Base-by-base conservation (phyloP, 257 asterid genomes). In the Nyctanthes arbortristis region DNA sequence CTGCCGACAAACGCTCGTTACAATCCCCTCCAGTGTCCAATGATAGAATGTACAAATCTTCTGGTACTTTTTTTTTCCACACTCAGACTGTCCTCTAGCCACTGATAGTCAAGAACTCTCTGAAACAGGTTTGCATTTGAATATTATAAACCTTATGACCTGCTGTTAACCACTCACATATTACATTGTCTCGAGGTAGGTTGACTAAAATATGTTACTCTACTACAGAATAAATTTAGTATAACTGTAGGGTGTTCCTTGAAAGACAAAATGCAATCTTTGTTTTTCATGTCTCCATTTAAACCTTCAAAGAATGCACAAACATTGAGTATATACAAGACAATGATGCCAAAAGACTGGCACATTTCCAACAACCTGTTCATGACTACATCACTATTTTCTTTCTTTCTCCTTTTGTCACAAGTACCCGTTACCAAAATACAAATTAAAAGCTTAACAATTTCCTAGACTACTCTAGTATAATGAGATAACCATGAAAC, bases 1-100 rank as follows among this genome's bases (percentile, higher is more conserved):
- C 74, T 43, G 64, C 79, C 5, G 63, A 67, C 68, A 5, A 33
- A 49, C 75, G 64, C 43, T 69, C 58, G 18, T 31, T 65, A 27
- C 22, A 5, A 62, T 77, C 71, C 61, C 72, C 79, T 30, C 66
- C 73, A 18, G 76, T 18, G 40, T 78, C 88, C 32, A 57, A 60
- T 1, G 87, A 72, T n/a, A 93, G 56, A 35, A 78, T 28, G 78
- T 91, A 86, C 11, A 82, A 61, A 62, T 84, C 92, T 82, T 91
- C 96, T 20, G 82, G 36, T 63, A 74, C 88, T 63, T 79, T 89
- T 76, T n/a, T 87, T 82, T 54, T 97, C 99, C 37, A 71, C 69
- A 78, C 77, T 78, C 79, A 91, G 84, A 83, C 96, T 80, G 79
- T 89, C 96, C 80, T 89, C 97, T 56, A 93, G 79, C 97, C 97